phyloP scores from a whole-genome alignment of 2,329 filamentous ascomycete genomes.

The Cladophialophora yegresii region DNA sequence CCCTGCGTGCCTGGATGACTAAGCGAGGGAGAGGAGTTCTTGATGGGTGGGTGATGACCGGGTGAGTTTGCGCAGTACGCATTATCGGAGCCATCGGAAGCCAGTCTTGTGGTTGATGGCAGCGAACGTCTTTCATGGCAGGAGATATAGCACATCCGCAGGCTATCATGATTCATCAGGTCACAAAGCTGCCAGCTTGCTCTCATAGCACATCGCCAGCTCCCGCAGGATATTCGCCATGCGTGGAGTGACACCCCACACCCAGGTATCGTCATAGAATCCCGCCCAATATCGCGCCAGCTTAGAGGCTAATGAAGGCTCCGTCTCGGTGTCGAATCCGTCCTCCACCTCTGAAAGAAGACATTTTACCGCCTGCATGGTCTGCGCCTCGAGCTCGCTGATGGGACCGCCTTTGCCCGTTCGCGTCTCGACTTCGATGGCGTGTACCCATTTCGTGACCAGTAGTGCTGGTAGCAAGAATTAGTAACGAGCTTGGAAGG shows the following conservation, averaged over 20 bases:
- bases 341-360: slow-evolving; percentile 38
- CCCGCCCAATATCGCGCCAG: slow-evolving; percentile 38
- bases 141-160: not conserved
- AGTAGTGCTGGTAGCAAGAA: slow-evolving; percentile 36
- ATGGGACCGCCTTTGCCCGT: slow-evolving; percentile 19
- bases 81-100: not conserved
- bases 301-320: slow-evolving; percentile 36
- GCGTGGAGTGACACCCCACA: slow-evolving; percentile 37
- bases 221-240: slow-evolving; percentile 35
- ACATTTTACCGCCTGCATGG: slow-evolving; percentile 37
- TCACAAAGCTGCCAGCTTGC: slow-evolving; percentile 9
- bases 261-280: slow-evolving; percentile 40
- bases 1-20: not conserved
- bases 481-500: slow-evolving; percentile 6
- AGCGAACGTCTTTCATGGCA: not conserved
- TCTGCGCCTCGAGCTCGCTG: slow-evolving; percentile 36
- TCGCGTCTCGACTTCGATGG: slow-evolving; percentile 35
- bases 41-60: not conserved
- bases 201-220: slow-evolving; percentile 34
- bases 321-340: slow-evolving; percentile 27
- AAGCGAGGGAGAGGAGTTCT: not conserved
- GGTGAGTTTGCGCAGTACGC: not conserved
- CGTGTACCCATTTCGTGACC: slow-evolving; percentile 42
- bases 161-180: not conserved
- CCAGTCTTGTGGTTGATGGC: not conserved